Percentiles rank a stretch among this genome's conserved stretches.
phyloP scores from a whole-genome alignment of 1,284 basidiomycete genomes.

The Taiwanofungus camphoratus region DNA sequence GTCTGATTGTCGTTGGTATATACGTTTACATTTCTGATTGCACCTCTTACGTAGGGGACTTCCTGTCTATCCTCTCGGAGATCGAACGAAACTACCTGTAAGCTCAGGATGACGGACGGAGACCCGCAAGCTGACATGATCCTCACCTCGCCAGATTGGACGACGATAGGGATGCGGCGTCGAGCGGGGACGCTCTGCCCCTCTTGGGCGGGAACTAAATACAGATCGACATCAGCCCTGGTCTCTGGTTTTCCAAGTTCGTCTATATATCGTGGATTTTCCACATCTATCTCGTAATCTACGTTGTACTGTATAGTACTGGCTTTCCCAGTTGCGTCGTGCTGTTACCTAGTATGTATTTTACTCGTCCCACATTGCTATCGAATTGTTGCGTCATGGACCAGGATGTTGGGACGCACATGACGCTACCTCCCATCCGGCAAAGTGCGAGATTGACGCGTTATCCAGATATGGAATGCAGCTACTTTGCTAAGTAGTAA shows the following conservation, averaged over 20 bases:
- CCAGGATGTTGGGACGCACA: neutral
- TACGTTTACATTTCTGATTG: constrained; percentile 12
- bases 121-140: constrained; percentile 2
- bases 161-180: constrained; percentile 63
- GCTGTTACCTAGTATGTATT: constrained; percentile 7
- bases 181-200: constrained; percentile 50
- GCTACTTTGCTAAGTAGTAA: too few relatives aligned
- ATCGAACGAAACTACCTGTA: constrained; percentile 83
- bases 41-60: constrained; percentile 61
- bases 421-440: constrained; percentile 4
- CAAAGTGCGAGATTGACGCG: constrained; percentile 13
- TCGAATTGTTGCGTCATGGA: neutral
- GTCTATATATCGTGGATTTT: too few relatives aligned
- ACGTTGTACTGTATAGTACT: constrained; percentile 6
- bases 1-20: constrained; percentile 22
- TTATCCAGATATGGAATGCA: too few relatives aligned
- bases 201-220: constrained; percentile 34
- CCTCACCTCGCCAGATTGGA: constrained; percentile 47
- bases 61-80: constrained; percentile 81
- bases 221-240: neutral
- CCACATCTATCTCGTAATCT: too few relatives aligned
- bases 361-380: constrained; percentile 7
- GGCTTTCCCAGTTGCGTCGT: neutral
- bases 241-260: neutral
- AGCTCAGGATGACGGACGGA: constrained; percentile 29